Evolutionary conservation across 768 basidiomycete genomes (phyloP), one percentile per base, ranked within the genome.

Genomic region (Russula earlei): DNA sequence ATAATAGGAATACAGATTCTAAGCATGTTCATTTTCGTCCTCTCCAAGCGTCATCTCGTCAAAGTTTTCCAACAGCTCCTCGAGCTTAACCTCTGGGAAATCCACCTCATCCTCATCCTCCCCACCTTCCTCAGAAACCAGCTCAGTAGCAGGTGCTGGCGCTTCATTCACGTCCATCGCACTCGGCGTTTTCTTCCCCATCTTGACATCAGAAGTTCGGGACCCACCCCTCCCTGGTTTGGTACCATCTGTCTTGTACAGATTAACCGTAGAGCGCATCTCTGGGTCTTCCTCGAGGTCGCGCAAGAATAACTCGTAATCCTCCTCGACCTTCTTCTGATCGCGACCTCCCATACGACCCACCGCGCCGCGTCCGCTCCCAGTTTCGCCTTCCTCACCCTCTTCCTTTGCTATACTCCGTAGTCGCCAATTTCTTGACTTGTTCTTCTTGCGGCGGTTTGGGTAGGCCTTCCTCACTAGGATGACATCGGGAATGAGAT

Each of bases 381-480:
- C 78, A 14, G 84, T 85, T 66, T 91, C 87, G 29, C 84, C 89
- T 37, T 87, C 87, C 67, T 92, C 91, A 9, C 87, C 91, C 10
- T 80, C 84, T 69, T 94, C 92, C 69, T 91, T 92, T 50, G 89
- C 91, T 49, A 99, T 97, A 64, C 88, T 92, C 63, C 88, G 78
- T 59, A 98, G 75, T 69, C 83, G 83, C 95, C 95, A 98, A 58
- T 74, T 80, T 48, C 96, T 77, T 5, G 87, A 71, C 70, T 82
- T 84, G 65, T 77, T 83, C 80, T 96, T 97, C 78, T 95, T 96
- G 56, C 94, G 71, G 33, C 92, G 74, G 70, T 91, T 89, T 47
- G 93, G 95, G 71, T 97, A 98, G 46, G 90, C 79, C 77, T 99
- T 98, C 75, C 90, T 89, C 58, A 96, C 86, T 15, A 99, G 81